A percentile compares a stretch with the other conserved stretches of the same genome.
These are phyloP conservation scores for Colletotrichum sublineola DNA, from an alignment of 2,329 filamentous ascomycete species.

Conservation along the genomic window DNA sequence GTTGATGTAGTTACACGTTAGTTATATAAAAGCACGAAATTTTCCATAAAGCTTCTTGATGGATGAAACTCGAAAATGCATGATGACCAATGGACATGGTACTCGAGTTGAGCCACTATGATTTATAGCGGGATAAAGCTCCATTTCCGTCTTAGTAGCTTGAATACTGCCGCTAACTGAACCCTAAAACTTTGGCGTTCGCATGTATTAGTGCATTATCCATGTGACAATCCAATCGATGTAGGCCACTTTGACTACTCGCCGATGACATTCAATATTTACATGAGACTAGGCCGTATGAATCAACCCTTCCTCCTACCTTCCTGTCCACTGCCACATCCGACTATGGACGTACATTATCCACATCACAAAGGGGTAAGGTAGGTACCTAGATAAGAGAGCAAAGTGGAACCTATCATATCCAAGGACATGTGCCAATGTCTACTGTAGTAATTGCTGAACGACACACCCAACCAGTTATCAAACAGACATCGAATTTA, in stretches of 20 bases:
- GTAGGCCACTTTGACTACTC: neutral
- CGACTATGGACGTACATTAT: too few species aligned
- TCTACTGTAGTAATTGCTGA: too few species aligned
- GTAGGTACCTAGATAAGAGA: too few species aligned
- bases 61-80: neutral
- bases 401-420: neutral
- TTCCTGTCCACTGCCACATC: too few species aligned
- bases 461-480: too few species aligned
- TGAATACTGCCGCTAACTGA: neutral
- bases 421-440: neutral
- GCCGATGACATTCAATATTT: too few species aligned
- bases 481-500: too few species aligned
- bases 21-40: neutral
- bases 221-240: neutral
- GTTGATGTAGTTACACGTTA: neutral
- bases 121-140: slow-evolving; percentile 16
- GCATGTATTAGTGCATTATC: neutral
- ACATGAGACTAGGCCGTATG: too few species aligned
- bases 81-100: neutral
- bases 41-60: neutral
- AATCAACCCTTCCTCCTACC: too few species aligned
- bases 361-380: too few species aligned
- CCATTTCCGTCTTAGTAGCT: neutral
- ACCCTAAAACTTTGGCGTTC: neutral
- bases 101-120: slow-evolving; percentile 1